phyloP scores from a whole-genome alignment of 345 rosid genomes.

The Turnera subulata region DNA sequence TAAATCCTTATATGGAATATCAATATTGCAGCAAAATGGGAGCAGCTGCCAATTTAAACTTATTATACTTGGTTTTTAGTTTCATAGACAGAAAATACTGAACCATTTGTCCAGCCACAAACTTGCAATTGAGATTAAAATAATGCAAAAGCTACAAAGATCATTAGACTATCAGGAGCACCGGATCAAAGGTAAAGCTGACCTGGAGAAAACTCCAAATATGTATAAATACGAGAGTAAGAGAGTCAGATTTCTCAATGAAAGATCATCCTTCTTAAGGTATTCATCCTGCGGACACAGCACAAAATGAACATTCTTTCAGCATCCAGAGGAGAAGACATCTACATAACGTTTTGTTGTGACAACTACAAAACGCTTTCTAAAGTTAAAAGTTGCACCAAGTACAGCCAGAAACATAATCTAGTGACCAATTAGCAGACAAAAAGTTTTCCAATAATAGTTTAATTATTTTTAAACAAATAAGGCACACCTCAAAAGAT shows the following conservation, averaged over 20 bases:
- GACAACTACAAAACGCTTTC: neutral
- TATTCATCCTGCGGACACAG: conserved; percentile 61
- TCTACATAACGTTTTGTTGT: neutral
- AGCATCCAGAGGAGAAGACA: too few relatives aligned
- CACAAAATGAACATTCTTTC: conserved; percentile 1
- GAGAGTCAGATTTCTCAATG: conserved; percentile 76
- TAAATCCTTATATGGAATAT: neutral
- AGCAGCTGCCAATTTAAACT: neutral
- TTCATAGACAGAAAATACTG: neutral
- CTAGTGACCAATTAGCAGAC: neutral
- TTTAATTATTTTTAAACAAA: neutral
- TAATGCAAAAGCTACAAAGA: neutral
- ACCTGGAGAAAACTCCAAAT: conserved; percentile 92
- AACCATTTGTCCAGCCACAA: neutral
- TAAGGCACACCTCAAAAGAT: conserved; percentile 55
- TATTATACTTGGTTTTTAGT: neutral
- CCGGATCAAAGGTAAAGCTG: neutral
- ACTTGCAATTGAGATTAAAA: neutral
- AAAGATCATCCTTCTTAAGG: conserved; percentile 67
- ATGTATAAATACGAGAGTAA: conserved; percentile 66
- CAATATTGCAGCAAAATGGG: neutral
- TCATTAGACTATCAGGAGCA: too few relatives aligned
- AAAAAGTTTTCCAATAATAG: neutral
- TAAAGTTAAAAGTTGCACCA: neutral
- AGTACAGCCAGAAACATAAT: neutral